Evolutionary conservation across 108 stramenopile genomes (phyloP).

Genomic region (Pseudonitzschia pungens): DNA sequence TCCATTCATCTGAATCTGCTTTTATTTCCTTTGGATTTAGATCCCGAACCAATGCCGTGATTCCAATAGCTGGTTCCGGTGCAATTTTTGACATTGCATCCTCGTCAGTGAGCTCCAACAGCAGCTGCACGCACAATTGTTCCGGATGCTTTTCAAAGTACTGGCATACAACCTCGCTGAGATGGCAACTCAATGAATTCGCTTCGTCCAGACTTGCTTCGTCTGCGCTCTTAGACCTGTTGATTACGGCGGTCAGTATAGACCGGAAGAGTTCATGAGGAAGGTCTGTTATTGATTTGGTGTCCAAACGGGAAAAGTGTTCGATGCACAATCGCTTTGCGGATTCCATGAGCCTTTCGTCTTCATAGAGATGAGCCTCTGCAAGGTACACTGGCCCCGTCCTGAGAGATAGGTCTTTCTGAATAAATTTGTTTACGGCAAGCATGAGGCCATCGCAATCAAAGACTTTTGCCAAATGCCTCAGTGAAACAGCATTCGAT

Average conservation of each 20-base stretch:
- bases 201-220: constrained; percentile 15
- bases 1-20: constrained; percentile 32
- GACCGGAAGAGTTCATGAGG: constrained; percentile 37
- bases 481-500: constrained; percentile 40
- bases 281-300: constrained; percentile 26
- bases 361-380: constrained; percentile 33
- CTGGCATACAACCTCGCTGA: constrained; percentile 47
- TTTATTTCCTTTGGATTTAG: constrained; percentile 26
- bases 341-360: constrained; percentile 39
- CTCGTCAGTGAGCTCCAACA: constrained; percentile 43
- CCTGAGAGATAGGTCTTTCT: constrained; percentile 39
- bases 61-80: constrained; percentile 47
- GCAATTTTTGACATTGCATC: constrained; percentile 44
- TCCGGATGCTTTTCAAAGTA: constrained; percentile 45
- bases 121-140: constrained; percentile 18
- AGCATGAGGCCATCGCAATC: constrained; percentile 40
- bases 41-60: constrained; percentile 39
- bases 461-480: constrained; percentile 42
- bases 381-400: constrained; percentile 40
- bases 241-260: constrained; percentile 25
- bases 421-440: constrained; percentile 50
- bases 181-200: constrained; percentile 26
- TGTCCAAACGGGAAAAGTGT: constrained; percentile 36
- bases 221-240: constrained; percentile 14
- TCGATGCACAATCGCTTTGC: constrained; percentile 43